A percentile compares a stretch with the other conserved stretches of the same genome.
Conservation (phyloP, 148 eudicot genomes). For the Selenicereus undatus region DNA sequence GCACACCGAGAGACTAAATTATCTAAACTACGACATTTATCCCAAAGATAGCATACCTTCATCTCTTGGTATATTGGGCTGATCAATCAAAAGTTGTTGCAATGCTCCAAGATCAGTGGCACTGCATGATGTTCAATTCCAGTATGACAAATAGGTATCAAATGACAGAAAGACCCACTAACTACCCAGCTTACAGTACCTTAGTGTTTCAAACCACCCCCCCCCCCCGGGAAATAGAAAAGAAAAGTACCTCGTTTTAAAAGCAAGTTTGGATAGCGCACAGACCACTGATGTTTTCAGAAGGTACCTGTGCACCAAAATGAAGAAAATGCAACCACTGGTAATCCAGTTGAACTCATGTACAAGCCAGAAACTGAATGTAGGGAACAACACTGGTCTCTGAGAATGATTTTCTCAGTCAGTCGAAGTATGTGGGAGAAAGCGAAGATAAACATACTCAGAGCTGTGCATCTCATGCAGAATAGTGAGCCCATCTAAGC, state of each 20-base stretch:
- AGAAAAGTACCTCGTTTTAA: slow-evolving; percentile 43
- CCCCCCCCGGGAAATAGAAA: too few species aligned
- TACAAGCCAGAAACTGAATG: background rate
- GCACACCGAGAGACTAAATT: background rate
- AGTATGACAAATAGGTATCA: slow-evolving; percentile 4
- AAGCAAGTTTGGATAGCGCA: slow-evolving; percentile 44
- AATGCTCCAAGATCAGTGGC: slow-evolving; percentile 59
- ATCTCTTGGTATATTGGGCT: slow-evolving; percentile 73
- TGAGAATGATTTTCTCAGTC: background rate
- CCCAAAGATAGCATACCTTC: slow-evolving; percentile 47
- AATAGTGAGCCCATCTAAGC: slow-evolving; percentile 66
- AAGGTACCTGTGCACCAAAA: slow-evolving; percentile 43
- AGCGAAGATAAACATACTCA: slow-evolving; percentile 49
- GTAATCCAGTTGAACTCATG: background rate
- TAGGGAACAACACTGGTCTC: background rate
- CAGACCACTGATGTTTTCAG: slow-evolving; percentile 64
- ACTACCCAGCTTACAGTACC: background rate
- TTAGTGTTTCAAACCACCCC: too few species aligned
- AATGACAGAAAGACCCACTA: background rate
- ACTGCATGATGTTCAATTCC: slow-evolving; percentile 28
- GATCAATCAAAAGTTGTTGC: slow-evolving; percentile 74
- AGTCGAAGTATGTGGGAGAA: background rate
- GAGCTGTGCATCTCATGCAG: slow-evolving; percentile 77
- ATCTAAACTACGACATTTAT: background rate
- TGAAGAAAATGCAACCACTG: background rate